These are phyloP conservation scores for Pichia sp. DNA, from an alignment of 1,139 yeast genomes.

Conservation along the genomic window DNA sequence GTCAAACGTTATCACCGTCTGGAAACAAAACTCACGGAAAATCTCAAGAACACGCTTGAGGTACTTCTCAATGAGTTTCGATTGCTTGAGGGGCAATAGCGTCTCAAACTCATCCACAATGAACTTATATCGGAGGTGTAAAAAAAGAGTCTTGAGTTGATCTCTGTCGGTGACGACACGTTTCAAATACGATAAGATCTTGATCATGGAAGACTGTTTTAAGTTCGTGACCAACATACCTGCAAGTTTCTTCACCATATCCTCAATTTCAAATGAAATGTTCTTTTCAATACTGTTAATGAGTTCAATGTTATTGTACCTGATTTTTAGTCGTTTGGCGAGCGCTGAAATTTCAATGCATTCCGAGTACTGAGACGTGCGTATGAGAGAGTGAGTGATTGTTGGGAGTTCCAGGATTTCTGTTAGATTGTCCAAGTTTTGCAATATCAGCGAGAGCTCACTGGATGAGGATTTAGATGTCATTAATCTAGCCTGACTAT, in stretches of 20 bases:
- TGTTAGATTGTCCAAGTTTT: slow-evolving; percentile 63
- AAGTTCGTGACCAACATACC: slow-evolving; percentile 66
- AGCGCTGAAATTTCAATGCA: slow-evolving; percentile 75
- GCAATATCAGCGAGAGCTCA: slow-evolving; percentile 33
- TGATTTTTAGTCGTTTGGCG: slow-evolving; percentile 55
- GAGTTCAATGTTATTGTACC: slow-evolving; percentile 59
- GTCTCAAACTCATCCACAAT: slow-evolving; percentile 53
- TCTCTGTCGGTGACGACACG: slow-evolving; percentile 34
- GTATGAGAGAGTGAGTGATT: slow-evolving; percentile 72
- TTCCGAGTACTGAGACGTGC: slow-evolving; percentile 83
- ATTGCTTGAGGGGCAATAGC: slow-evolving; percentile 43
- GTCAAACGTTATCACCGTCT: slow-evolving; percentile 58
- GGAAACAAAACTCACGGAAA: slow-evolving; percentile 74
- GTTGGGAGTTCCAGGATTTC: slow-evolving; percentile 83
- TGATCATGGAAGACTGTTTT: slow-evolving; percentile 69
- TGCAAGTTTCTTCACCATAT: slow-evolving; percentile 63
- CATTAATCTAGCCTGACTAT: too few species aligned
- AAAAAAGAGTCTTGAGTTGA: slow-evolving; percentile 39
- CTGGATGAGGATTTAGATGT: too few species aligned
- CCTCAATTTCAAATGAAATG: slow-evolving; percentile 49
- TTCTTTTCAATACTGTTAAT: slow-evolving; percentile 50
- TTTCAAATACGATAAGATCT: slow-evolving; percentile 68
- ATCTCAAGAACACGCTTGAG: slow-evolving; percentile 76
- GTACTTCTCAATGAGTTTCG: slow-evolving; percentile 48
- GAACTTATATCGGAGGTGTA: slow-evolving; percentile 53